Evolutionary conservation across 202 grass and related monocot genomes (phyloP), one percentile per base, ranked within the genome.

Genomic region (Dendrocalamus latiflorus): DNA sequence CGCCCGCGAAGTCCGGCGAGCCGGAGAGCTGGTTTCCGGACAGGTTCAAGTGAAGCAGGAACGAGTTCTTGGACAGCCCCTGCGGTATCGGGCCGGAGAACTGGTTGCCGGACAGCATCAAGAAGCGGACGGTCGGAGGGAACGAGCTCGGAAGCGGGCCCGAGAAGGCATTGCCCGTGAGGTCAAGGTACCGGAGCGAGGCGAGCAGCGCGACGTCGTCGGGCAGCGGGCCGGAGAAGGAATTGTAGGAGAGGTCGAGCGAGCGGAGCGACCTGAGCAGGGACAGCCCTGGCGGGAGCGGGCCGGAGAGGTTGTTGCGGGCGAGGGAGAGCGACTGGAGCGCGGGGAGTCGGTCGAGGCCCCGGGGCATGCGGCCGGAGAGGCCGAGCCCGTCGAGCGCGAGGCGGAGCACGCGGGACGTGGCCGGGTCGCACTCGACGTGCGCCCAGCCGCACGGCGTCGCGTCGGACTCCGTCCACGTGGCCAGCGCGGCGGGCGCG

Each of bases 401-500:
- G 16, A 98, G 86, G 17, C 93, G 88, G 74, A 95, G 82, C 18
- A 95, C 96, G 42, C 89, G 91, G 13, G 93, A 92, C 17, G 91
- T 93, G 58, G 93, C 85, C 55, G 93, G 87, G 83, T 98, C 91
- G 77, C 96, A 98, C 81, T 93, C 85, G 1, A 98, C 91, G 83
- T 88, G 86, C 10, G 74, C 70, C 96, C 96, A 98, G 4, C 75
- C 84, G 81, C 96, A 98, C 1, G 96, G 91, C 15, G 87, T 89
- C 0, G 83, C 81, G 86, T 98, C 96, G 2, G 89, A 79, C 89
- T 94, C 96, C 9, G 86, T 83, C 96, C 96, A 98, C n/a, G 74
- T 75, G 0, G 87, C 68, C 1, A 98, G 91, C 72, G 91, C 91
- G 11, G 70, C 89, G 12, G 83, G 53, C 0, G 93, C 89, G 30